A percentile compares a stretch with the other conserved stretches of the same genome.
Conservation (phyloP, 1,139 yeast genomes). For the Yamadazyma conglobata region DNA sequence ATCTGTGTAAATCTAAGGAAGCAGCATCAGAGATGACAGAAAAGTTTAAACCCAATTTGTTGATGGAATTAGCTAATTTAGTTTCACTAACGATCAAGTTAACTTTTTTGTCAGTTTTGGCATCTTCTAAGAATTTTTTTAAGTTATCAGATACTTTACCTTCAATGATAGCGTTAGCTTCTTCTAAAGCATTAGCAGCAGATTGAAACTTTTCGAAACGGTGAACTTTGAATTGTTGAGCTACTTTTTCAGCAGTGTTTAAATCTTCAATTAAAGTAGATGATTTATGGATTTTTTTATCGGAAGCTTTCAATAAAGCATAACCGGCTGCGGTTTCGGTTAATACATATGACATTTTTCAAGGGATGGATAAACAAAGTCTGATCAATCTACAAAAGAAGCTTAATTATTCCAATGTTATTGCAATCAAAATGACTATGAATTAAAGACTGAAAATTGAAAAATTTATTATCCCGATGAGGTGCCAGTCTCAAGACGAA, state of each 20-base stretch:
- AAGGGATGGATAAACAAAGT: too few species aligned
- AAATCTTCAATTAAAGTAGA: conserved; percentile 71
- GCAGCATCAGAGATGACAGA: conserved; percentile 93
- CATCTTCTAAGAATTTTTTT: conserved; percentile 69
- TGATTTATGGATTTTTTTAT: conserved; percentile 93
- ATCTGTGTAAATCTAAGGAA: conserved; percentile 89
- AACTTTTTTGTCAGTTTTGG: conserved; percentile 85
- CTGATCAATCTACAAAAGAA: too few species aligned
- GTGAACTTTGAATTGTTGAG: conserved; percentile 79
- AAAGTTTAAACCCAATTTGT: conserved; percentile 86
- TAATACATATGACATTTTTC: conserved; percentile 95
- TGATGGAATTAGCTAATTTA: conserved; percentile 92
- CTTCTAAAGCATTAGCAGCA: conserved; percentile 95
- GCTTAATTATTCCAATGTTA: too few species aligned
- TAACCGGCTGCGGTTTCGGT: conserved; percentile 99
- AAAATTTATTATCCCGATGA: too few species aligned
- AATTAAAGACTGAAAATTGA: too few species aligned
- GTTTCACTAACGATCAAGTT: conserved; percentile 92
- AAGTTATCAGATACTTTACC: conserved; percentile 90
- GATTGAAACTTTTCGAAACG: conserved; percentile 92
- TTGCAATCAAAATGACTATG: too few species aligned
- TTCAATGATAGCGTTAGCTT: conserved; percentile 86
- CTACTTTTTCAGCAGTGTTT: conserved; percentile 78
- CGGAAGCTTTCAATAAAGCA: conserved; percentile 94
- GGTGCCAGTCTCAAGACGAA: too few species aligned